Evolutionary conservation across 129 eudicot species (phyloP), one percentile per base, ranked within the genome.

Genomic region (Solidago caesia): DNA sequence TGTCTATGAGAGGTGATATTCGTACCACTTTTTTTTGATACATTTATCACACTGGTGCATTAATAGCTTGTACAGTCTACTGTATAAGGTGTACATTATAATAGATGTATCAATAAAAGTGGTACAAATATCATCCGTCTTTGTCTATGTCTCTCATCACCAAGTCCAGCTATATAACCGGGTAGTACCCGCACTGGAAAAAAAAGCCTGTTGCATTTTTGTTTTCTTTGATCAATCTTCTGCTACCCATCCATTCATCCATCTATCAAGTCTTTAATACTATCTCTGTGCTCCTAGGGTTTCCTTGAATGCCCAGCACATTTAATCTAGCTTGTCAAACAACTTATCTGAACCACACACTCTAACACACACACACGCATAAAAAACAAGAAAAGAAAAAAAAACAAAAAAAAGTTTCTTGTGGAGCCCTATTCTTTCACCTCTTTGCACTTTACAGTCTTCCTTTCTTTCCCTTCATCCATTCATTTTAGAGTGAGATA

Each of bases 141-240:
- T 74, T 65, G 44, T 56, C 52, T 21, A 21, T 21, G 21, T 21
- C 65, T 65, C 82, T 68, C 33, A 79, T 44, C 79, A 57, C 44
- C 79, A 79, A 33, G 39, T 33, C 83, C 83, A 79, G 79, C 83
- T 79, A 79, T 79, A 79, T 79, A 79, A 63, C 79, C 83, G 46
- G 66, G 78, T 79, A 74, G 79, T 79, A 79, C 79, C 72, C 79
- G 73, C 79, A 73, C 53, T 53, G 63, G 56, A n/a, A 33, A 33
- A 33, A 73, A 66, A 79, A 79, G 83, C 83, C 83, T 73, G 78
- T 64, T 73, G 48, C 79, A 66, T 72, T 64, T 79, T 79, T 79
- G 83, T 79, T 79, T 78, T 79, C 83, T 79, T 79, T 79, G 57
- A 67, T 43, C 61, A 48, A 60, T 63, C 70, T 44, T 45, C 41